Conservation (phyloP, 768 basidiomycete genomes). For the Tulasnella sp. region DNA sequence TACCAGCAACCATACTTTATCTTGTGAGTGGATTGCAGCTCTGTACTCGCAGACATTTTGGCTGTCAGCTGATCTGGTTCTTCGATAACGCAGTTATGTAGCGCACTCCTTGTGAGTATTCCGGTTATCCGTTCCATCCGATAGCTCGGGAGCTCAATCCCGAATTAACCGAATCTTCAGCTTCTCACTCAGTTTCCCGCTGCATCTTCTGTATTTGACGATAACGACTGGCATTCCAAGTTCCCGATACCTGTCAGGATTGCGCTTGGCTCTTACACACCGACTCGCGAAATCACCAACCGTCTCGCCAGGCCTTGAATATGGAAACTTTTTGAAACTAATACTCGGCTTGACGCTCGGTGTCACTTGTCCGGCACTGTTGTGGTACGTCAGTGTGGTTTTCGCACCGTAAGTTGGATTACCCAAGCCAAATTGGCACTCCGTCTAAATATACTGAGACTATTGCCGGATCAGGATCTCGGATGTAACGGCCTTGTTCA, state of each 20-base stretch:
- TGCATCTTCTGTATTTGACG: conserved; percentile 72
- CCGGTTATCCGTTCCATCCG: not conserved
- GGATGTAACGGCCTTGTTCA: conserved; percentile 81
- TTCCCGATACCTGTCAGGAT: conserved; percentile 49
- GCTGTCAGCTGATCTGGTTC: conserved; percentile 24
- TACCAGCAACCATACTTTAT: conserved; percentile 88
- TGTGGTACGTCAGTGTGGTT: conserved; percentile 74
- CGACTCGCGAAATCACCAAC: conserved; percentile 36
- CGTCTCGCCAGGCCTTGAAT: not conserved
- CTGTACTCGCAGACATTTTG: not conserved
- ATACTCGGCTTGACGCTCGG: not conserved
- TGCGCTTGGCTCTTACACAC: conserved; percentile 47
- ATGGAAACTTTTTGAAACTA: not conserved
- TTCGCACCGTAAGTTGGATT: conserved; percentile 62
- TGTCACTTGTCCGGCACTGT: conserved; percentile 46
- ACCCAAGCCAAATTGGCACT: not conserved
- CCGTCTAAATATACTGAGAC: not conserved
- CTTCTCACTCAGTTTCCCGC: conserved; percentile 72
- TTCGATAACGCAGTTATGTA: conserved; percentile 56
- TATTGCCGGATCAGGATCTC: conserved; percentile 52
- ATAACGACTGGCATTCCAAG: conserved; percentile 50
- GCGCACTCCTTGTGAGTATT: conserved; percentile 62
- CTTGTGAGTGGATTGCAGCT: conserved; percentile 53
- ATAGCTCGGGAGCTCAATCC: not conserved
- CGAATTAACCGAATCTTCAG: conserved; percentile 27